Base-by-base conservation (phyloP, 768 basidiomycete genomes). In the Scleroderma bovista region DNA sequence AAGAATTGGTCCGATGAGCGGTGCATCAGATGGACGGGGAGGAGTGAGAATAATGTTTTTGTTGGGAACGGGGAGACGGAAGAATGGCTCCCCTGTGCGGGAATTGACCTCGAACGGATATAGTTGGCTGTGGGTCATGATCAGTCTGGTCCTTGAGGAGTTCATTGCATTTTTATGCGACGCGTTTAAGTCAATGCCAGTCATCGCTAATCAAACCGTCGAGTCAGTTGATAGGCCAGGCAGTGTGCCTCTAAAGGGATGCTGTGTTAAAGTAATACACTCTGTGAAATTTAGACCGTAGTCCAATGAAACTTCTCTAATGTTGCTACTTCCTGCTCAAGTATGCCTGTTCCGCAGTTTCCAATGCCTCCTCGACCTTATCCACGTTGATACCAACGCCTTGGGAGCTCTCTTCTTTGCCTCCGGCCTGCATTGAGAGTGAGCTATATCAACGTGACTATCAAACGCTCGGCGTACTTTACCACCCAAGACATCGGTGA, bases 351-450 rank as follows among this genome's bases (percentile, higher is more conserved):
- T 70, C 69, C 3, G 88, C 91, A 20, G 74, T 72, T 48, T 59
- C 62, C 17, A 92, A 57, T 1, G 89, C 93, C 51, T 87, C 88
- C 15, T 76, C 69, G 2, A 92, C 69, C 67, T 78, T 84, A 22
- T 67, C 68, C 1, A 76, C 66, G 53, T 89, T 76, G 3, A 73
- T 69, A 26, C 96, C 96, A 13, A 95, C 83, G 22, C 96, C 96
- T 61, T 94, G 92, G 2, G 88, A 87, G 48, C 80, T 78, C 33
- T 98, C 96, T 51, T 91, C 91, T 69, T 94, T 97, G 13, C 96
- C 96, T 48, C 96, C 96, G 46, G 92, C 92, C 91, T 93, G 50
- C 47, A 48, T 51, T 24, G 34, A 50, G 22, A 45, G 33, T 52
- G 31, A 23, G 47, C 64, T 29, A 40, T 29, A 9, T 40, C 46